phyloP scores from a whole-genome alignment of 371 early-diverging fungal species.

The Apophysomyces sp. region DNA sequence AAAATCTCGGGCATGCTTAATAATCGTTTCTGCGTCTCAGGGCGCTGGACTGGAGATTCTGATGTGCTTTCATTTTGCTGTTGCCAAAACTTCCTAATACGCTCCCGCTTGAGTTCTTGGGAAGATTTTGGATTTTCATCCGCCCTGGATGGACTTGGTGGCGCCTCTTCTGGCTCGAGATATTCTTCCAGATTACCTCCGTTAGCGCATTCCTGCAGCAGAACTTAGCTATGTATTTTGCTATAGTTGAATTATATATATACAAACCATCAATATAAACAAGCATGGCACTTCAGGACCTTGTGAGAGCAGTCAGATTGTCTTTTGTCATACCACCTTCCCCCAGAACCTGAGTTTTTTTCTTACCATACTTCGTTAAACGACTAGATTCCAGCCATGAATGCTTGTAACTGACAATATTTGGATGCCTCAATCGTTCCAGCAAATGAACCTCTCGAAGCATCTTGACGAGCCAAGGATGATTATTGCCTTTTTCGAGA shows the following conservation, averaged over 20 bases:
- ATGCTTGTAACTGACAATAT: conserved; percentile 94
- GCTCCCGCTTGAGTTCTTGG: conserved; percentile 36
- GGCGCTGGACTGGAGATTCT: not conserved
- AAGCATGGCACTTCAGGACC: conserved; percentile 90
- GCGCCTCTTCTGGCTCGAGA: conserved; percentile 41
- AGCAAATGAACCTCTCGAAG: conserved; percentile 90
- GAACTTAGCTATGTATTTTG: not conserved
- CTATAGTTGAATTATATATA: not conserved
- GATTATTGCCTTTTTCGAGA: conserved; percentile 60
- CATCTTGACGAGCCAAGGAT: conserved; percentile 92
- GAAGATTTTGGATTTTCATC: conserved; percentile 11
- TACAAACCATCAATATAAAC: conserved; percentile 85
- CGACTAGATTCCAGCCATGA: conserved; percentile 87
- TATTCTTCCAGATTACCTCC: conserved; percentile 96
- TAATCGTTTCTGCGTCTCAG: conserved; percentile 25
- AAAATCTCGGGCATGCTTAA: conserved; percentile 74
- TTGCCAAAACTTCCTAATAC: conserved; percentile 30
- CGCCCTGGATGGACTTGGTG: not conserved
- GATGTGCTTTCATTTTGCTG: conserved; percentile 7
- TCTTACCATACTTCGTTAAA: conserved; percentile 72
- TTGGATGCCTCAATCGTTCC: conserved; percentile 86
- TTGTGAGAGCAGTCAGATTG: not conserved
- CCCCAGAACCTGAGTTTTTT: not conserved
- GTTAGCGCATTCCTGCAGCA: conserved; percentile 79
- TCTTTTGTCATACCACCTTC: not conserved